Percentiles rank a stretch among this genome's conserved stretches.
phyloP scores from a whole-genome alignment of 139 green algal genomes.

The Chara braunii region DNA sequence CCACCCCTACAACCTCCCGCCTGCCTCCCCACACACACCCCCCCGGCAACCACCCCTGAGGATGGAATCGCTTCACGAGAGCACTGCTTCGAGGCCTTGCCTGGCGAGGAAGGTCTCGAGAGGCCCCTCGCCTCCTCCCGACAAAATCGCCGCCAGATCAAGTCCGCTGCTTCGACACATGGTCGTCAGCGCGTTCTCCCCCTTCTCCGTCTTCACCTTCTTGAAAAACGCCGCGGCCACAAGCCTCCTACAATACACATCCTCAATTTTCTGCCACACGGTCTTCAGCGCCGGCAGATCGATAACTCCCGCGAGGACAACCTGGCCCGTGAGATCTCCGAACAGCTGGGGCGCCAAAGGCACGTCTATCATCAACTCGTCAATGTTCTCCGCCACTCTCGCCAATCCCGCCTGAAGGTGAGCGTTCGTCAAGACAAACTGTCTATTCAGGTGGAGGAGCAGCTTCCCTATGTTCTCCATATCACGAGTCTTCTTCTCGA shows the following conservation, averaged over 20 bases:
- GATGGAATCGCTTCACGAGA: too few species aligned
- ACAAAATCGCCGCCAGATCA: too few species aligned
- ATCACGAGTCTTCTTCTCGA: slow-evolving; percentile 7
- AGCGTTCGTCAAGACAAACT: background rate
- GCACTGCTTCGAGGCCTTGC: too few species aligned
- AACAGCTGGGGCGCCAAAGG: background rate
- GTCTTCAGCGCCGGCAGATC: background rate
- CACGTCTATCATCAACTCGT: background rate
- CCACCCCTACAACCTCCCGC: too few species aligned
- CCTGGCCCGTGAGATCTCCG: background rate
- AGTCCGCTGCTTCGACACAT: too few species aligned
- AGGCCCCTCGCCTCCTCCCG: too few species aligned
- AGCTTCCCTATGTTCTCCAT: slow-evolving; percentile 14
- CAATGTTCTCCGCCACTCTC: background rate
- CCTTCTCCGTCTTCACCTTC: background rate
- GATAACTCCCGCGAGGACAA: background rate
- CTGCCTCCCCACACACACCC: too few species aligned
- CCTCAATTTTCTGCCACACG: background rate
- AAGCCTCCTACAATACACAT: background rate
- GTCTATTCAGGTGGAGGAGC: background rate
- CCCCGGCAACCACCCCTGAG: too few species aligned
- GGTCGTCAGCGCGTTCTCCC: background rate
- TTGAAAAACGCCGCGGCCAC: background rate
- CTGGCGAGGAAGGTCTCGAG: too few species aligned
- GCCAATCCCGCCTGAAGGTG: background rate